Conservation (phyloP, 108 stramenopile species). For the Epipyxis sp. region DNA sequence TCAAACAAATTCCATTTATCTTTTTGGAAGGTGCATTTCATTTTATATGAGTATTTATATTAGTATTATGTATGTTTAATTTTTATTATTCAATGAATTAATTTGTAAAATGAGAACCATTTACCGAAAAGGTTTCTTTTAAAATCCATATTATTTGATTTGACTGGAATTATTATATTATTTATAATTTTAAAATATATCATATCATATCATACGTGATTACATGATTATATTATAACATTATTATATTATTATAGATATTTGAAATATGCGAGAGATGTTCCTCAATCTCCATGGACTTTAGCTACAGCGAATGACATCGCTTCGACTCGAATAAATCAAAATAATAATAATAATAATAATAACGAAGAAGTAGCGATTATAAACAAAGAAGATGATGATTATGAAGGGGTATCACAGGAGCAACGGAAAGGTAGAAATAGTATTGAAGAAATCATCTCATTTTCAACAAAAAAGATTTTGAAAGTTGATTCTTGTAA, state of each 20-base stretch:
- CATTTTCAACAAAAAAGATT: background rate
- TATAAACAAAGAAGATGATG: background rate
- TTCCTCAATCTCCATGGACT: constrained; percentile 17
- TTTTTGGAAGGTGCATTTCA: too few species aligned
- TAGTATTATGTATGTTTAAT: too few species aligned
- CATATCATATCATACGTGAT: too few species aligned
- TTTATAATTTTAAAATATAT: too few species aligned
- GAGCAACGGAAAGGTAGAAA: background rate
- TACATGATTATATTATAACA: background rate
- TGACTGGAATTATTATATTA: too few species aligned
- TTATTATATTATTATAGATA: background rate
- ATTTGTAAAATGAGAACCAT: too few species aligned
- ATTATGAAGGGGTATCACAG: background rate
- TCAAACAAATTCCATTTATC: too few species aligned
- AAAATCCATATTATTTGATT: too few species aligned
- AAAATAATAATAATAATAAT: background rate
- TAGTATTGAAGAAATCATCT: background rate
- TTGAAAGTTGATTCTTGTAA: constrained; percentile 59
- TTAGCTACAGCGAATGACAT: background rate
- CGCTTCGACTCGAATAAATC: background rate
- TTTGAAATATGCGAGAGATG: constrained; percentile 18
- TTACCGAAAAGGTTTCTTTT: too few species aligned
- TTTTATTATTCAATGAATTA: too few species aligned
- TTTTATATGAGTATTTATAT: too few species aligned
- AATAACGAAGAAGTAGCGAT: background rate